Percentiles rank a stretch among this genome's conserved stretches.
Evolutionary conservation across 192 early-diverging fungal species (phyloP).

Genomic region (Coemansia sp.): DNA sequence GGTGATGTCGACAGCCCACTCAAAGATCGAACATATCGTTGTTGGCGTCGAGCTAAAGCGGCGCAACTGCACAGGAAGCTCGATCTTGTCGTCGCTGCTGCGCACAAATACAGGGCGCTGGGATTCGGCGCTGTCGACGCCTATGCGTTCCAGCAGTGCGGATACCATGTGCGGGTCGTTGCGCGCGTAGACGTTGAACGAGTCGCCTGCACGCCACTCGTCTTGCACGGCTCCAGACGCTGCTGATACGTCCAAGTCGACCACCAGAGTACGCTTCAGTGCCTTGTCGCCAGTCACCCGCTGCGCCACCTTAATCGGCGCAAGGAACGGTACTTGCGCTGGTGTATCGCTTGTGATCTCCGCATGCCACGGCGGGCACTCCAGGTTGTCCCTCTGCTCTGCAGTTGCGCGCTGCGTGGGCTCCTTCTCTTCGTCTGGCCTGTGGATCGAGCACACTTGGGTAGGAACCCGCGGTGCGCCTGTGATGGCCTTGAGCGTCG

Average conservation of each 20-base stretch:
- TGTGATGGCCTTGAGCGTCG: constrained; percentile 31
- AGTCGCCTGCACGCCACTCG: constrained; percentile 57
- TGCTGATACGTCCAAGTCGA: constrained; percentile 58
- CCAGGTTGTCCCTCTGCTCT: background rate
- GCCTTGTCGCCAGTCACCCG: constrained; percentile 67
- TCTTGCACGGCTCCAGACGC: constrained; percentile 13
- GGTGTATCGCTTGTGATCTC: background rate
- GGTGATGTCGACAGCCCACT: constrained; percentile 74
- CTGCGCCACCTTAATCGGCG: constrained; percentile 56
- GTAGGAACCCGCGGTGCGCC: constrained; percentile 36
- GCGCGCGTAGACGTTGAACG: constrained; percentile 87
- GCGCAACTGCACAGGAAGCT: constrained; percentile 32
- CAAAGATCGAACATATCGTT: constrained; percentile 64
- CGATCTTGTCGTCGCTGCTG: constrained; percentile 47
- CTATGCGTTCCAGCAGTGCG: constrained; percentile 62
- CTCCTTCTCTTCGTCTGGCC: background rate
- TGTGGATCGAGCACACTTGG: constrained; percentile 12
- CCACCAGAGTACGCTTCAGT: constrained; percentile 67
- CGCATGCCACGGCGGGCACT: constrained; percentile 38
- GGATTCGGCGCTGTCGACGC: constrained; percentile 42
- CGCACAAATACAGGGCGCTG: constrained; percentile 16
- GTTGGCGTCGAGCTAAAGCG: constrained; percentile 22
- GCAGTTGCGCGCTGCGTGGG: too few relatives aligned
- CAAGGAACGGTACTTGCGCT: constrained; percentile 41
- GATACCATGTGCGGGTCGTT: constrained; percentile 72